Percentiles rank a stretch among this genome's conserved stretches.
These are phyloP conservation scores for Aureobasidium zeae DNA, from an alignment of 2,329 filamentous ascomycete species.

Conservation along the genomic window DNA sequence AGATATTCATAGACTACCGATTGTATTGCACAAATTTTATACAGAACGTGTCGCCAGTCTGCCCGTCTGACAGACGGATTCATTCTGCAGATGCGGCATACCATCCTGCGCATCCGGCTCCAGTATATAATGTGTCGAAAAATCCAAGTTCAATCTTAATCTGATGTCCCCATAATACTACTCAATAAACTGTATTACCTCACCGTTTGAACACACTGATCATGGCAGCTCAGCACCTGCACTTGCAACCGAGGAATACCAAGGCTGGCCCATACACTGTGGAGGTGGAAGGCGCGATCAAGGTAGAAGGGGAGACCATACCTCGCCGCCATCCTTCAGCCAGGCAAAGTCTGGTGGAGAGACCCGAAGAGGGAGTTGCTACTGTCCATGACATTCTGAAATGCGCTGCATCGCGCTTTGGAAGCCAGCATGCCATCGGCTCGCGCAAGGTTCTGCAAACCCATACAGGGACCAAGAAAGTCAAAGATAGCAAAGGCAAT, in stretches of 20 bases:
- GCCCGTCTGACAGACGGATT: no score
- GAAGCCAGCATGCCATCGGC: slow-evolving; percentile 49
- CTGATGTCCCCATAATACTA: no score
- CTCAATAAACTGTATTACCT: no score
- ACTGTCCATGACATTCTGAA: slow-evolving; percentile 74
- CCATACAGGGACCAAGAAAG: slow-evolving; percentile 77
- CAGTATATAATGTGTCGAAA: no score
- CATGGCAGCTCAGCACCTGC: no score
- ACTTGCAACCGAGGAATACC: slow-evolving; percentile 38
- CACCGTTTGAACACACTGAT: no score
- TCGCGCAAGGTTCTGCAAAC: slow-evolving; percentile 64
- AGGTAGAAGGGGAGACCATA: slow-evolving; percentile 71
- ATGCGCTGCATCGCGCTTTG: slow-evolving; percentile 51
- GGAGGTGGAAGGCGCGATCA: slow-evolving; percentile 58
- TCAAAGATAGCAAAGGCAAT: slow-evolving; percentile 71
- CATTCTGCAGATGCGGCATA: no score
- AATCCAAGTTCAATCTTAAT: no score
- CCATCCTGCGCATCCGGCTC: no score
- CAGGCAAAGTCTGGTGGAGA: slow-evolving; percentile 59
- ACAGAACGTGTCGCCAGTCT: no score
- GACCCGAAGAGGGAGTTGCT: slow-evolving; percentile 57
- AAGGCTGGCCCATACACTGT: slow-evolving; percentile 67
- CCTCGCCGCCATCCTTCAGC: slow-evolving; percentile 65
- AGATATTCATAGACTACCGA: no score
- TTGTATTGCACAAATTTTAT: no score